phyloP scores from a whole-genome alignment of 495 filamentous ascomycete species.

The Penicillium goetzii region DNA sequence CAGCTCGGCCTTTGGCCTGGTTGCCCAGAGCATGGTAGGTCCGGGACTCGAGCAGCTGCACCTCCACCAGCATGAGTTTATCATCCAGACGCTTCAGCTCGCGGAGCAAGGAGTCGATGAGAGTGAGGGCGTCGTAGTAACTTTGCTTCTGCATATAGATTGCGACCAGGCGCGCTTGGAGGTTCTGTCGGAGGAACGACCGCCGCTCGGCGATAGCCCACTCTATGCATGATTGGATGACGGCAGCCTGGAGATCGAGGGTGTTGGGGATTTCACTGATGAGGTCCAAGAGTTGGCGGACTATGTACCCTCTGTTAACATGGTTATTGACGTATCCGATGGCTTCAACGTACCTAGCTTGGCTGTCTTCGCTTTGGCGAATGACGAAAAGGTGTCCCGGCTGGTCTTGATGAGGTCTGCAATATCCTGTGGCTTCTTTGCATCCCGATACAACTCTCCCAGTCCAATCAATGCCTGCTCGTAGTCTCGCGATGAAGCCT shows the following conservation, averaged over 20 bases:
- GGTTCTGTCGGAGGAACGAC: constrained; percentile 94
- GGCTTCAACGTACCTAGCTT: constrained; percentile 76
- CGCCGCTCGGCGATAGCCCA: constrained; percentile 94
- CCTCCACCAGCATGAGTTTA: constrained; percentile 98
- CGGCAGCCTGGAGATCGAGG: constrained; percentile 85
- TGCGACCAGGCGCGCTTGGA: constrained; percentile 91
- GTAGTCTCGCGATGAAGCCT: constrained; percentile 84
- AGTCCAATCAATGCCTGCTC: constrained; percentile 72
- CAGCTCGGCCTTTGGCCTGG: constrained; percentile 92
- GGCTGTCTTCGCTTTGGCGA: constrained; percentile 98
- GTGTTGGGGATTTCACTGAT: constrained; percentile 92
- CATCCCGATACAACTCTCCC: constrained; percentile 90
- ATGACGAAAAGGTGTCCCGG: constrained; percentile 86
- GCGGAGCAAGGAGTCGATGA: constrained; percentile 92
- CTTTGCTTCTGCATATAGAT: constrained; percentile 95
- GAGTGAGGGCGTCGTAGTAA: constrained; percentile 93
- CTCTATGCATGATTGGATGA: constrained; percentile 98
- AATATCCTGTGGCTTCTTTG: constrained; percentile 84
- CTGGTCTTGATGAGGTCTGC: constrained; percentile 90
- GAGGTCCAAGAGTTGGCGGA: constrained; percentile 95
- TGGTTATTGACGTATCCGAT: not conserved
- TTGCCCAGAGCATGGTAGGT: constrained; percentile 98
- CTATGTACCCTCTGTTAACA: constrained; percentile 47
- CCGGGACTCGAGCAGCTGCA: constrained; percentile 93
- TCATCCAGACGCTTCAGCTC: constrained; percentile 98